A percentile compares a stretch with the other conserved stretches of the same genome.
Evolutionary conservation across 78 protist species (phyloP).

Genomic region (Thecamonas trahens): DNA sequence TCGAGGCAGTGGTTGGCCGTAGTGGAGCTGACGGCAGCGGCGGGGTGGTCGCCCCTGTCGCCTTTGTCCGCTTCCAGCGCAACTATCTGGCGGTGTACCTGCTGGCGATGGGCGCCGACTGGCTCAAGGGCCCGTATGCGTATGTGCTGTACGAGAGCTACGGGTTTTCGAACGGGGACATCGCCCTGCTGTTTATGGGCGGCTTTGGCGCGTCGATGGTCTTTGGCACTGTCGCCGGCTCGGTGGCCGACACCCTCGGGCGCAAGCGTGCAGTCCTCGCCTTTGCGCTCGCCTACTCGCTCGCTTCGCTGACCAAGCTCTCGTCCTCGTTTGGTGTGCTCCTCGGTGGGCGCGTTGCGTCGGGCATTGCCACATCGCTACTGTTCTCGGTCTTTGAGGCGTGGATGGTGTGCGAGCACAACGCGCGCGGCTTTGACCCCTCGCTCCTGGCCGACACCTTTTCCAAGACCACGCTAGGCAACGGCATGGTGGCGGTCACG

Average conservation of each 20-base stretch:
- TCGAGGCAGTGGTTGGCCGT: too few species aligned
- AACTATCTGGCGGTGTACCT: constrained; percentile 31
- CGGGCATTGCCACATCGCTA: constrained; percentile 59
- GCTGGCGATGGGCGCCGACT: constrained; percentile 35
- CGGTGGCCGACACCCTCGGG: constrained; percentile 38
- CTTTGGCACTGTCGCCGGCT: constrained; percentile 47
- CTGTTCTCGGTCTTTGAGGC: constrained; percentile 51
- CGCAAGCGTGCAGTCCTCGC: constrained; percentile 11
- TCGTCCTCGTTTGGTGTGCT: constrained; percentile 9
- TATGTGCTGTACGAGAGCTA: constrained; percentile 59
- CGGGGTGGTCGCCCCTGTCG: too few species aligned
- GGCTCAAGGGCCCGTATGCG: constrained; percentile 75
- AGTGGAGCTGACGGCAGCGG: too few species aligned
- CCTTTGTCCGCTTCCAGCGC: constrained; percentile 35
- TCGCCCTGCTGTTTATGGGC: constrained; percentile 52
- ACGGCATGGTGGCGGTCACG: constrained; percentile 38
- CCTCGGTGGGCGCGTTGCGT: constrained; percentile 33
- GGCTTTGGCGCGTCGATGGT: constrained; percentile 31
- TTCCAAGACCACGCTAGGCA: constrained; percentile 17
- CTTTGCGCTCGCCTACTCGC: constrained; percentile 20
- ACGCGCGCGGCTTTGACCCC: background rate
- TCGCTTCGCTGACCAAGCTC: constrained; percentile 39
- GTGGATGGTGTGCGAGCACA: constrained; percentile 54
- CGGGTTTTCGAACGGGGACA: constrained; percentile 22
- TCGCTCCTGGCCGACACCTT: constrained; percentile 29